These are phyloP conservation scores for Penicillium psychrofluorescens DNA, from an alignment of 495 filamentous ascomycete species.

Conservation along the genomic window DNA sequence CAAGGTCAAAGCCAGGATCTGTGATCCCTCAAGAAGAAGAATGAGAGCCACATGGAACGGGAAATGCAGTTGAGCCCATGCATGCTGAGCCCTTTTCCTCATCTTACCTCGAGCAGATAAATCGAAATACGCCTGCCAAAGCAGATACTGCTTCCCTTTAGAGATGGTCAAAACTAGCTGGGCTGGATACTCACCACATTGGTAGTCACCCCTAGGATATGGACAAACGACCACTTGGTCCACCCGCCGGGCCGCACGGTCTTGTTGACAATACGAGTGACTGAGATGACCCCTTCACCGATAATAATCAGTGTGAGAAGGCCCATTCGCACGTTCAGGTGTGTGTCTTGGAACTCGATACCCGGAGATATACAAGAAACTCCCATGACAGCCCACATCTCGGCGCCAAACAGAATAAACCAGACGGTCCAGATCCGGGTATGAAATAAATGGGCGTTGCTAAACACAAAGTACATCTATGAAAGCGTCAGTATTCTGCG, in stretches of 20 bases:
- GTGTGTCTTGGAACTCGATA: conserved; percentile 58
- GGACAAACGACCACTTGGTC: conserved; percentile 41
- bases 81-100: conserved; percentile 50
- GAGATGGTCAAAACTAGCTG: conserved; percentile 12
- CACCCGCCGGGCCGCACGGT: conserved; percentile 47
- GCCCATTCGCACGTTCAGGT: conserved; percentile 58
- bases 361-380: conserved; percentile 46
- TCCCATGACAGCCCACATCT: conserved; percentile 47
- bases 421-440: conserved; percentile 46
- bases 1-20: conserved; percentile 33
- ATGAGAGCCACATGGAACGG: conserved; percentile 62
- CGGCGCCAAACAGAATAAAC: conserved; percentile 51
- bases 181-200: conserved; percentile 34
- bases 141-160: conserved; percentile 43
- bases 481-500: too few species aligned
- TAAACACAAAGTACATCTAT: conserved; percentile 36
- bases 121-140: conserved; percentile 70
- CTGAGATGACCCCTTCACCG: conserved; percentile 54
- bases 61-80: conserved; percentile 63
- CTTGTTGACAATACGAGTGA: conserved; percentile 48
- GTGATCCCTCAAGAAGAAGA: conserved; percentile 52
- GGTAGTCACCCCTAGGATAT: conserved; percentile 39
- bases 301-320: conserved; percentile 64
- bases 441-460: conserved; percentile 10
- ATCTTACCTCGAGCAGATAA: conserved; percentile 27